Conservation (phyloP, 1,139 yeast species). For the Zhuliangozyma parablackwelliae region DNA sequence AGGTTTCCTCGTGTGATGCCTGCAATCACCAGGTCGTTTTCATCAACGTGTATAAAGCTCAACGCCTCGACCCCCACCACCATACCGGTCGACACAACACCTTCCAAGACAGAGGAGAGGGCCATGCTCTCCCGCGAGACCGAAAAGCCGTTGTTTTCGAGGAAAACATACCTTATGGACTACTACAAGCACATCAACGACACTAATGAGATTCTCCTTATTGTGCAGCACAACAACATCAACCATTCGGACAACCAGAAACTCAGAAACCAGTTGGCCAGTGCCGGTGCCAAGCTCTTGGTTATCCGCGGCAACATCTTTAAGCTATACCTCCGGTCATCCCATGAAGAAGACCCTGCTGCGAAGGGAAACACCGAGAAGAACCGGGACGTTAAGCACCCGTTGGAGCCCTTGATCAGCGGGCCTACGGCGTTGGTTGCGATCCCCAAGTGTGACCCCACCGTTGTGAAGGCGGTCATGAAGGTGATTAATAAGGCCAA, state of each 20-base stretch:
- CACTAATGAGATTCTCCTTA: constrained; percentile 61
- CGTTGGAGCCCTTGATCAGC: constrained; percentile 60
- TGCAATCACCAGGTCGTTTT: too few species aligned
- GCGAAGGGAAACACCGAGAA: constrained; percentile 47
- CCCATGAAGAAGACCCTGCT: constrained; percentile 72
- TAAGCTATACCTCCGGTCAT: constrained; percentile 71
- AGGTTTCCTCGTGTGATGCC: too few species aligned
- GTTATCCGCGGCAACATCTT: constrained; percentile 67
- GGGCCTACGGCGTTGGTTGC: constrained; percentile 89
- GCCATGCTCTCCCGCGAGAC: constrained; percentile 30
- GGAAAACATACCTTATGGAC: constrained; percentile 84
- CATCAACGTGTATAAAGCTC: too few species aligned
- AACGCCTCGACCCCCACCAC: neutral
- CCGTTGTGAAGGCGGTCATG: constrained; percentile 55
- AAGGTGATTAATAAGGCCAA: constrained; percentile 58
- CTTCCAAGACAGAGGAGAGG: constrained; percentile 3
- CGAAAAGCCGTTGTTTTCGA: constrained; percentile 49
- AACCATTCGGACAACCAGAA: constrained; percentile 61
- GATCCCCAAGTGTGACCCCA: constrained; percentile 68
- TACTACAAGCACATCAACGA: constrained; percentile 69
- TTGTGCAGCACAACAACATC: constrained; percentile 81
- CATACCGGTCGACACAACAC: constrained; percentile 1
- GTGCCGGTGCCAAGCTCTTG: constrained; percentile 63
- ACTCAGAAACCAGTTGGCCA: constrained; percentile 57
- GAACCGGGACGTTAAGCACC: constrained; percentile 50